Conservation (phyloP, 305 asterid species). For the Plantago rigida region DNA sequence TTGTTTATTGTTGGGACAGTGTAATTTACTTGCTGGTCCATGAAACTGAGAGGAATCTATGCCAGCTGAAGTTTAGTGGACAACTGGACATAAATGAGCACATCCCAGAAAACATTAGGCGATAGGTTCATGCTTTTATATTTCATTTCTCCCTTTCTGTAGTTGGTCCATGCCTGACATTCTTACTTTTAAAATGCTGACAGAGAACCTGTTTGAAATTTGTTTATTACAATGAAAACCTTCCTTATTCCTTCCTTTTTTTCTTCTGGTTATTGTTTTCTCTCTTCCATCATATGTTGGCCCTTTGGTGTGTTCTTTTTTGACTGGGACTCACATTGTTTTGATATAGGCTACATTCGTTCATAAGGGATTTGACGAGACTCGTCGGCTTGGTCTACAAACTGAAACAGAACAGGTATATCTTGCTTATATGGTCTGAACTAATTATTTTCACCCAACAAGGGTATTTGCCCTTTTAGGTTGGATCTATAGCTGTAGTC, state of each 20-base stretch:
- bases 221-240: not conserved
- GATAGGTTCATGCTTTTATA: not conserved
- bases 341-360: conserved; percentile 70
- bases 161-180: not conserved
- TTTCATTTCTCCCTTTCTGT: not conserved
- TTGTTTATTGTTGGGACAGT: not conserved
- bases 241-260: not conserved
- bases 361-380: conserved; percentile 98
- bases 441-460: not conserved
- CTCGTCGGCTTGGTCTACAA: conserved; percentile 90
- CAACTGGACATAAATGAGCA: not conserved
- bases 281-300: not conserved
- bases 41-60: conserved; percentile 7
- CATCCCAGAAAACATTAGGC: not conserved
- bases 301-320: conserved; percentile 21
- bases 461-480: not conserved
- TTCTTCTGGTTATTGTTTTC: not conserved
- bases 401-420: conserved; percentile 82
- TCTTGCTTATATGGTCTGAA: conserved; percentile 17
- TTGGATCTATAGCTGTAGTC: not conserved
- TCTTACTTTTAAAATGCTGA: not conserved
- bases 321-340: conserved; percentile 25
- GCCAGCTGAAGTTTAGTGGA: conserved; percentile 3
- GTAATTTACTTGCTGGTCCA: conserved; percentile 2
- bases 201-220: conserved; percentile 6